Conservation (phyloP, 2,329 filamentous ascomycete genomes). For the Aspergillus sp. region DNA sequence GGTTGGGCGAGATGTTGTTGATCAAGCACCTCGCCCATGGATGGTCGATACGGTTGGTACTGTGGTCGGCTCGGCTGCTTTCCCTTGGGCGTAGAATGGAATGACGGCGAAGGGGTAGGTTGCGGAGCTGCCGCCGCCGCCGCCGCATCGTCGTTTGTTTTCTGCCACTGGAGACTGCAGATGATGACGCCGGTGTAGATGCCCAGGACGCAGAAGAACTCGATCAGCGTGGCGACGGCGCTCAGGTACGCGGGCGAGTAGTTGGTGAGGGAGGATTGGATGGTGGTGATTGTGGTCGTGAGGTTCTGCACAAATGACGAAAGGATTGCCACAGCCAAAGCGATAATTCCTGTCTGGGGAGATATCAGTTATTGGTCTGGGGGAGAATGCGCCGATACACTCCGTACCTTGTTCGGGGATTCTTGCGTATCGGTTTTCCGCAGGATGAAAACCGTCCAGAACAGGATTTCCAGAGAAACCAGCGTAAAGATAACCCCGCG, state of each 20-base stretch:
- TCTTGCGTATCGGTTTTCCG: neutral
- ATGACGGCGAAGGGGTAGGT: neutral
- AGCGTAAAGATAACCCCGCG: conserved; percentile 16
- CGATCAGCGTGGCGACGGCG: conserved; percentile 5
- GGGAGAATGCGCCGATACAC: neutral
- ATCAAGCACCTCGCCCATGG: neutral
- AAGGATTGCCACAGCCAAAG: neutral
- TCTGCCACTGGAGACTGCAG: conserved; percentile 18
- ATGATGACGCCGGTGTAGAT: conserved; percentile 19
- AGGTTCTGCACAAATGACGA: neutral
- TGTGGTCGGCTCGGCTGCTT: neutral
- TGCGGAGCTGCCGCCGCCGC: neutral
- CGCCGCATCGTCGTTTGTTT: conserved; percentile 2
- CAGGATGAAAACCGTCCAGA: conserved; percentile 17
- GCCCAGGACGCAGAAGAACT: conserved; percentile 19
- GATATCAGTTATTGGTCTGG: no score
- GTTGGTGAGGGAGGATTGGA: conserved; percentile 9
- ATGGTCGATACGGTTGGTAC: neutral
- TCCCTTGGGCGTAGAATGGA: neutral
- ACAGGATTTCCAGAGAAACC: conserved; percentile 20
- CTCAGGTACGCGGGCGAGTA: conserved; percentile 11
- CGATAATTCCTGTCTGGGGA: neutral
- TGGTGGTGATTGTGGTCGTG: neutral
- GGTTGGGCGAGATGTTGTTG: neutral
- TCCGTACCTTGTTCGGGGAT: neutral